Percentiles rank a stretch among this genome's conserved stretches.
Conservation (phyloP, 192 early-diverging fungal genomes). For the Gryganskiella cystojenkinii region DNA sequence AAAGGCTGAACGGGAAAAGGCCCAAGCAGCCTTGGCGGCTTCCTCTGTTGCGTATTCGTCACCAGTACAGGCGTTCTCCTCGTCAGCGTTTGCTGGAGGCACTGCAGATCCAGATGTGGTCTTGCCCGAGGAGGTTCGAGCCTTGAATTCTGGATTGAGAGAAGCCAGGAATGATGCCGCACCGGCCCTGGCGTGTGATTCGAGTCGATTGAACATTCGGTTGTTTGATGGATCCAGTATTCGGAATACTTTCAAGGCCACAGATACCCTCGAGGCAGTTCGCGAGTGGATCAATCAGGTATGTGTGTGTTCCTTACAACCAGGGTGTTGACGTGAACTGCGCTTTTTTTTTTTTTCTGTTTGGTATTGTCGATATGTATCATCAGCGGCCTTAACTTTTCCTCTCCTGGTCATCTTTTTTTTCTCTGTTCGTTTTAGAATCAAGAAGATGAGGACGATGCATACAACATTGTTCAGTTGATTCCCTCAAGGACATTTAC, state of each 20-base stretch:
- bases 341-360: neutral
- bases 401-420: neutral
- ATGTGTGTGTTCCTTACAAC: too few relatives aligned
- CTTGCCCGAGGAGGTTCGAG: constrained; percentile 8
- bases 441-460: constrained; percentile 19
- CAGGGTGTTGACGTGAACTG: neutral
- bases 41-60: neutral
- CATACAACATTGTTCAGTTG: constrained; percentile 44
- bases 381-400: neutral
- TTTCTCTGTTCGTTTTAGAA: constrained; percentile 6
- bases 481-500: constrained; percentile 42
- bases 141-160: constrained; percentile 25
- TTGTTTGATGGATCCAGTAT: constrained; percentile 49
- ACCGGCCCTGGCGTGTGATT: constrained; percentile 30
- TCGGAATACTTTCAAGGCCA: constrained; percentile 48
- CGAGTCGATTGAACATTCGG: constrained; percentile 42
- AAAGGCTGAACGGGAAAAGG: constrained; percentile 28
- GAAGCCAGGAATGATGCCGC: constrained; percentile 39
- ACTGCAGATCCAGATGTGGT: neutral
- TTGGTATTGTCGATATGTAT: neutral
- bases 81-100: too few relatives aligned
- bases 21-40: constrained; percentile 11
- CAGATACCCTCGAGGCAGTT: constrained; percentile 39
- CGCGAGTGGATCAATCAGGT: constrained; percentile 39
- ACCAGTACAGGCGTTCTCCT: neutral